Conservation (phyloP, 2,329 filamentous ascomycete species). For the Neodidymelliopsis sp. region DNA sequence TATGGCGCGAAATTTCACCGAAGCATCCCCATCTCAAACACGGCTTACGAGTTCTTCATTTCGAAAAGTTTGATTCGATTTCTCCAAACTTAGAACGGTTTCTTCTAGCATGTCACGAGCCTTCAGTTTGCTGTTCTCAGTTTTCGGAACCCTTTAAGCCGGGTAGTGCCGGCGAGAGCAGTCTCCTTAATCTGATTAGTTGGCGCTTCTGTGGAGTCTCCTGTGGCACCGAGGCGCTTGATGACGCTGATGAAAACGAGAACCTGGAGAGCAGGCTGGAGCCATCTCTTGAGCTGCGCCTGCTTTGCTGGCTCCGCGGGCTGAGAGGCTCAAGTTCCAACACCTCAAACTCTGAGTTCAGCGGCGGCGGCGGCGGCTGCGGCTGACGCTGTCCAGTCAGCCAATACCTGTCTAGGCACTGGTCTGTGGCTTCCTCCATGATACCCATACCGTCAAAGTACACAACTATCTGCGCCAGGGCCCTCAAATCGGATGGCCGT, state of each 20-base stretch:
- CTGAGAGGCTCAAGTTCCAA: constrained; percentile 14
- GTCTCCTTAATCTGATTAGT: constrained; percentile 31
- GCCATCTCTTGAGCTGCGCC: not conserved
- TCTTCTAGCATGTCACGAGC: constrained; percentile 16
- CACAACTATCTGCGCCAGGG: constrained; percentile 51
- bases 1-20: constrained; percentile 14
- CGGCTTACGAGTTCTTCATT: constrained; percentile 16
- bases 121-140: constrained; percentile 20
- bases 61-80: constrained; percentile 25
- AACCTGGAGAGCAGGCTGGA: constrained; percentile 24
- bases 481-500: constrained; percentile 34
- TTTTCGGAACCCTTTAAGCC: constrained; percentile 23
- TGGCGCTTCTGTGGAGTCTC: constrained; percentile 26
- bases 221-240: constrained; percentile 20
- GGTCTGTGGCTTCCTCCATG: constrained; percentile 36
- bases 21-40: constrained; percentile 10
- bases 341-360: constrained; percentile 10
- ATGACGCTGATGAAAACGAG: constrained; percentile 35
- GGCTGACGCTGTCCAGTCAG: constrained; percentile 20
- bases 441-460: constrained; percentile 53
- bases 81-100: constrained; percentile 12
- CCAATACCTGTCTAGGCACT: constrained; percentile 45
- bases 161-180: constrained; percentile 32
- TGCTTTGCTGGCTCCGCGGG: constrained; percentile 11
- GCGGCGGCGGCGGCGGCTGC: too few relatives aligned